Conservation (phyloP, 805 yeast species). For the Pichia phayaonensis region DNA sequence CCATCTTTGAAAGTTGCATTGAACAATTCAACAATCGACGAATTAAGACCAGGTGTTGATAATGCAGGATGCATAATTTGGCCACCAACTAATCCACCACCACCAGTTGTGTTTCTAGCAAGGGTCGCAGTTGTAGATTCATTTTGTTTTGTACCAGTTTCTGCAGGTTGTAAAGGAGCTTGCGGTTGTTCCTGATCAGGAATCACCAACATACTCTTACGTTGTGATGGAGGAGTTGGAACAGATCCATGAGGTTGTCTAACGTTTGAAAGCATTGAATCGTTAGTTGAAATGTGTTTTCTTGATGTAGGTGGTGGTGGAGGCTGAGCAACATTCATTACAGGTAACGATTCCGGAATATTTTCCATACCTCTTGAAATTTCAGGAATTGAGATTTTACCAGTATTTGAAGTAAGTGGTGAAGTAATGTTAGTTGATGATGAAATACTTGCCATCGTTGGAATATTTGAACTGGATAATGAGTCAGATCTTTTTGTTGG, state of each 20-base stretch:
- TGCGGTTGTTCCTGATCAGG: constrained; percentile 6
- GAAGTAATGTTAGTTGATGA: neutral
- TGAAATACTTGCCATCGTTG: neutral
- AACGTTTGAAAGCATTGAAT: constrained; percentile 1
- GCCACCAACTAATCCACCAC: constrained; percentile 27
- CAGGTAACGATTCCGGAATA: constrained; percentile 12
- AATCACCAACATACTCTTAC: constrained; percentile 17
- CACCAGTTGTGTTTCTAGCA: constrained; percentile 27
- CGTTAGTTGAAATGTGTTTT: neutral
- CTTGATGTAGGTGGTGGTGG: constrained; percentile 17
- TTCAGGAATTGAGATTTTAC: constrained; percentile 2
- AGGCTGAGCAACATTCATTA: constrained; percentile 20
- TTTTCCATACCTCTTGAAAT: constrained; percentile 4
- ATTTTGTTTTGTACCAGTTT: constrained; percentile 25
- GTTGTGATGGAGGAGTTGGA: constrained; percentile 29
- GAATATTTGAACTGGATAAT: constrained; percentile 11
- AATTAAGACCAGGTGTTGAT: constrained; percentile 59
- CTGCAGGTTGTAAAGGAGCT: constrained; percentile 14
- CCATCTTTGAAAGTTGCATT: constrained; percentile 73
- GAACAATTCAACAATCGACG: constrained; percentile 80
- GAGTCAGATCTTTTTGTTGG: constrained; percentile 27
- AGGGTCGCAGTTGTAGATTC: constrained; percentile 38
- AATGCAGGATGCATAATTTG: constrained; percentile 44
- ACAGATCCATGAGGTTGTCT: constrained; percentile 23
- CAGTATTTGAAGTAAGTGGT: constrained; percentile 1